Evolutionary conservation across 495 filamentous ascomycete species (phyloP), one percentile per base, ranked within the genome.

Genomic region (Penicillium diatomitis): DNA sequence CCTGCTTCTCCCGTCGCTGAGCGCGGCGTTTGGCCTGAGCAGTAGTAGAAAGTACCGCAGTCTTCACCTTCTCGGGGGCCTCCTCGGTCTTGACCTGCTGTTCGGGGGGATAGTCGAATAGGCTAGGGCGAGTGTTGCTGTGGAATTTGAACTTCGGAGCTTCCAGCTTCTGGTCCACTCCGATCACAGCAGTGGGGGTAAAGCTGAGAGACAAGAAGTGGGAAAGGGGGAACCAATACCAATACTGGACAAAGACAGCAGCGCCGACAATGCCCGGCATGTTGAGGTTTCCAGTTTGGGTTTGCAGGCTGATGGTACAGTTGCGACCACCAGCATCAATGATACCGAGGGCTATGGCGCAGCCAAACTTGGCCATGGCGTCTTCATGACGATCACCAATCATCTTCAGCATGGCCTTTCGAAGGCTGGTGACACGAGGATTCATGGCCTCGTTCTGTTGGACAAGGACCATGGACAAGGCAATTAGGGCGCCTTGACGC

Each of bases 151-250:
- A 90, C 63, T 79, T 83, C n/a, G 94, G 90, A 35, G 96, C 84
- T 53, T 96, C 89, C 3, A 99, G 77, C 58, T 95, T 87, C 62
- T 91, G 82, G 64, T 97, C 90, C 20, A 99, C 81, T 41, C 85
- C 91, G 49, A 96, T 95, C 58, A 99, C 87, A 2, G 90, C 86
- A 6, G 94, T 97, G 0, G 94, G 94, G 6, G 86, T 84, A 63
- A 97, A 96, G 61, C 86, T 88, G 51, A 97, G 75, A 0, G 90
- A 91, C 20, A 99, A 69, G 81, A 99, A 99, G 67, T 97, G 94
- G 28, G 92, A 95, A 56, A 96, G 82, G 41, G 94, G 94, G 81
- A 99, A 99, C 94, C 94, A 99, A 71, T 99, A 99, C 94, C 94
- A 99, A 72, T 99, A 99, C 66, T 99, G 94, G 5, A 88, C 92